These are phyloP conservation scores for Rhodosporidiobolus sp. DNA, from an alignment of 768 basidiomycete genomes.

Conservation along the genomic window DNA sequence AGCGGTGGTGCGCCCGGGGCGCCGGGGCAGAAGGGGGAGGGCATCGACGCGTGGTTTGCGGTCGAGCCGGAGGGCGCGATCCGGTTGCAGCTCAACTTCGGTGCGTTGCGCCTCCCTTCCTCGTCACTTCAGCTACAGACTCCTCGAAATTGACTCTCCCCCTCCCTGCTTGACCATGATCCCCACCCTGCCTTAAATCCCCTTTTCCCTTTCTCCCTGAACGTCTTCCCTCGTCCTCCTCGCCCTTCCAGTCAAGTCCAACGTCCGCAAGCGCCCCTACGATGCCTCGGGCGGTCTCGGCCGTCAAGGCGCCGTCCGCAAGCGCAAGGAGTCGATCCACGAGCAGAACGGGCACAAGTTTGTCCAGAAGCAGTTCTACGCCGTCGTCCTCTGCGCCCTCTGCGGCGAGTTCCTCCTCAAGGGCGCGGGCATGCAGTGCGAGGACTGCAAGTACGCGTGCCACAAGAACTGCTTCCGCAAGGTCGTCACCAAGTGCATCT, in stretches of 20 bases:
- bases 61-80: conserved; percentile 97
- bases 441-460: conserved; percentile 97
- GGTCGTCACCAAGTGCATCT: conserved; percentile 98
- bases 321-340: conserved; percentile 95
- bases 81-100: conserved; percentile 80
- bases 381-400: conserved; percentile 91
- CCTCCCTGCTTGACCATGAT: too few species aligned
- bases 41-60: conserved; percentile 90
- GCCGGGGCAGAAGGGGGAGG: conserved; percentile 17
- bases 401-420: conserved; percentile 97
- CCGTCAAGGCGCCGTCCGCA: conserved; percentile 95
- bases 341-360: conserved; percentile 99
- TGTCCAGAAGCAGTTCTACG: conserved; percentile 90
- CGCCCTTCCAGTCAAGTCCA: conserved; percentile 80
- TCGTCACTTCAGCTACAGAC: background rate
- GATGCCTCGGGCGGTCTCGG: conserved; percentile 77
- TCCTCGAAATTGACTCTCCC: too few species aligned
- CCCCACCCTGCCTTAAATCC: too few species aligned
- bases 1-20: conserved; percentile 2
- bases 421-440: conserved; percentile 89
- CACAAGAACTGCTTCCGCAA: conserved; percentile 99
- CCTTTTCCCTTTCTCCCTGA: background rate
- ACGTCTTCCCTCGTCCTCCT: background rate
- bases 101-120: conserved; percentile 55
- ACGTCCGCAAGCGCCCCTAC: conserved; percentile 89